Base-by-base conservation (phyloP, 225 moss, liverwort and hornwort species). In the Pseudoscleropodium purum region DNA sequence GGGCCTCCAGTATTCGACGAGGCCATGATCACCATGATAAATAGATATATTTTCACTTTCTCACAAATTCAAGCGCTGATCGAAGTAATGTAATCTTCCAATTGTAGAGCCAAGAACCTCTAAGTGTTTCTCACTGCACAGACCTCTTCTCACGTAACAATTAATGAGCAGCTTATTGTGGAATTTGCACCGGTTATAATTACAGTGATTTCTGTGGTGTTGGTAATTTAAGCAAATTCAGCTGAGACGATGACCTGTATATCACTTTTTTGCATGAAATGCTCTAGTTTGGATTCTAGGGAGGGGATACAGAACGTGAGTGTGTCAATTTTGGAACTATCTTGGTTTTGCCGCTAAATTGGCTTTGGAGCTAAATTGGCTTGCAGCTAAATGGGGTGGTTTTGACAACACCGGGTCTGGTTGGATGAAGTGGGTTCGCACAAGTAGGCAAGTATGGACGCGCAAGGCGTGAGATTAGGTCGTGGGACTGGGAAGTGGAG, bases 331-430 rank as follows among this genome's bases (percentile, higher is more conserved):
- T 65, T 41, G 45, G 39, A 74, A 39, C 72, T 47, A 69, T 68
- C 13, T 54, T 21, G 25, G 24, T 41, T 20, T 64, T n/a, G 72
- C 30, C 45, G 43, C 56, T 63, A 67, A 83, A n/a, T 68, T 80
- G 60, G 15, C 33, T 64, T 56, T 17, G 25, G 52, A 43, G 57
- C 56, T 62, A 66, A 83, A 37, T 68, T 84, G 54, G n/a, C 51
- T 82, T 62, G 70, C 36, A 45, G 86, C 91, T 95, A 95, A 69
- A 93, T 93, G 74, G 95, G 95, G 90, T 95, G 95, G 76, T 95
- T 95, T 65, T 93, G 95, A 84, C 95, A 95, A 85, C 95, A 95
- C 82, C 79, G 90, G 33, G 93, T 91, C 87, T 95, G 95, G 89
- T 93, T 95, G 43, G 89, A 89, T 43, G 89, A 85, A 17, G 77